Conservation (phyloP, 768 basidiomycete species). For the Termitomyces sp. region DNA sequence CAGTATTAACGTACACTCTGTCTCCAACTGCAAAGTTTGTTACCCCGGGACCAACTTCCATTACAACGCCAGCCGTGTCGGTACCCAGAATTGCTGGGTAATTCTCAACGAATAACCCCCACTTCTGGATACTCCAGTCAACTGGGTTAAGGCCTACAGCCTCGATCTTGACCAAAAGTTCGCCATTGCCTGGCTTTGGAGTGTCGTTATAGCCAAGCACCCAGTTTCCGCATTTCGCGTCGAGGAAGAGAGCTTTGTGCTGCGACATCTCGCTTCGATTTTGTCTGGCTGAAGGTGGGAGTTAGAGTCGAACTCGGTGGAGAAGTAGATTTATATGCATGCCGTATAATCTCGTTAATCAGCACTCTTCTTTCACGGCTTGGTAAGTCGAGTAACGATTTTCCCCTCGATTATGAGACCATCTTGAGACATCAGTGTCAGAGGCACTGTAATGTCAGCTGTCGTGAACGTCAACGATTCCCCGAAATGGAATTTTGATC, state of each 20-base stretch:
- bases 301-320: not conserved
- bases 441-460: not conserved
- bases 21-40: constrained; percentile 26
- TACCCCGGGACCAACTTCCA: constrained; percentile 31
- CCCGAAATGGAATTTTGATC: not conserved
- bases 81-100: constrained; percentile 32
- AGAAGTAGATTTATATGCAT: not conserved
- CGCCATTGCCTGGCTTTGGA: constrained; percentile 27
- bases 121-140: constrained; percentile 30
- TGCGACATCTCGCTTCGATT: constrained; percentile 3
- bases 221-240: constrained; percentile 15
- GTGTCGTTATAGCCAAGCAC: constrained; percentile 13
- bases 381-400: constrained; percentile 1
- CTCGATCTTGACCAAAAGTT: constrained; percentile 36
- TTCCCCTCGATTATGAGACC: not conserved
- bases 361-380: not conserved
- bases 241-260: constrained; percentile 24
- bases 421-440: not conserved
- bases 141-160: constrained; percentile 41
- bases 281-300: not conserved
- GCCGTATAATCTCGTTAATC: not conserved
- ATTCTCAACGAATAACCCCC: constrained; percentile 22
- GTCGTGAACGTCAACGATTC: not conserved
- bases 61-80: constrained; percentile 34
- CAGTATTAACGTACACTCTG: constrained; percentile 20